phyloP scores from a whole-genome alignment of 2,329 filamentous ascomycete species.

The Emergomyces africanus region DNA sequence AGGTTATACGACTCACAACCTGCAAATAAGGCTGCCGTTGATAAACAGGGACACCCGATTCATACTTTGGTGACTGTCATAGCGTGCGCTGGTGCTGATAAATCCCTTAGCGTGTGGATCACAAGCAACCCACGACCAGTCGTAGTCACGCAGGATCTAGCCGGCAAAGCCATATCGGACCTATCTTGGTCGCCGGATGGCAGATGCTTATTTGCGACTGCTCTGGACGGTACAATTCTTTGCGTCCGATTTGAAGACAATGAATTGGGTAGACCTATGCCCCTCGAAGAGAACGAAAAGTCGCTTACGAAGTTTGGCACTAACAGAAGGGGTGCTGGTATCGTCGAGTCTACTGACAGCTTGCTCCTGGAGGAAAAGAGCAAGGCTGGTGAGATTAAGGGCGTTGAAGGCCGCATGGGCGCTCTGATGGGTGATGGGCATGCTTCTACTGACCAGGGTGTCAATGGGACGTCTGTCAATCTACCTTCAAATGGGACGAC shows the following conservation, averaged over 20 bases:
- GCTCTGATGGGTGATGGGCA: constrained; percentile 86
- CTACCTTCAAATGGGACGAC: constrained; percentile 32
- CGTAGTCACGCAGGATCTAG: constrained; percentile 77
- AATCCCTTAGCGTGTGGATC: constrained; percentile 94
- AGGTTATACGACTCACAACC: constrained; percentile 69
- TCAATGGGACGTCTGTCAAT: constrained; percentile 35
- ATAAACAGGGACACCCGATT: constrained; percentile 27
- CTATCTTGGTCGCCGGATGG: constrained; percentile 90
- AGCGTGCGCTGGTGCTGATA: constrained; percentile 92
- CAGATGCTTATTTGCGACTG: constrained; percentile 70
- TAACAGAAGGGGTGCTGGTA: constrained; percentile 74
- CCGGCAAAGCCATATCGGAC: constrained; percentile 85
- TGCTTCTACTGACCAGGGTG: constrained; percentile 38
- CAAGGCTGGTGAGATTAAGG: constrained; percentile 79
- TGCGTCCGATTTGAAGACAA: constrained; percentile 69
- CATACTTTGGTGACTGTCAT: constrained; percentile 70
- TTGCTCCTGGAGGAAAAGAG: constrained; percentile 79
- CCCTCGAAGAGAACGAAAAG: constrained; percentile 79
- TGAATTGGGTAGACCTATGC: constrained; percentile 80
- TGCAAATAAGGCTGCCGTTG: constrained; percentile 34
- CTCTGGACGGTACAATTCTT: constrained; percentile 79
- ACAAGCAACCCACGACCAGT: constrained; percentile 88
- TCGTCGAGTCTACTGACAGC: constrained; percentile 84
- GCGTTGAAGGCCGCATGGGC: constrained; percentile 90
- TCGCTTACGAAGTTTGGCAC: constrained; percentile 86